Conservation (phyloP, 164 flowering plant genomes). For the Tetracentron sinense region DNA sequence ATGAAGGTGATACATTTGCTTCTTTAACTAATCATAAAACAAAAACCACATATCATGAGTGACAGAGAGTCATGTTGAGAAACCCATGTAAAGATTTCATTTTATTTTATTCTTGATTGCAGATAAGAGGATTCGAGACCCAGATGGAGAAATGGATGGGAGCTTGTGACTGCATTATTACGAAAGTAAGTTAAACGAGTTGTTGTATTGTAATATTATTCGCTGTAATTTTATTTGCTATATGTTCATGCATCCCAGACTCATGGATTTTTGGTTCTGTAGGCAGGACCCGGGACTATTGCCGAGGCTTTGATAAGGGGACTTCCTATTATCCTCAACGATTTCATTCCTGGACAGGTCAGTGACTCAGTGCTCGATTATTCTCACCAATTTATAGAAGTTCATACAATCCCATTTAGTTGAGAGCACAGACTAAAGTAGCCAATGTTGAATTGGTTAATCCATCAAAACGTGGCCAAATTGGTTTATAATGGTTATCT, state of each 20-base stretch:
- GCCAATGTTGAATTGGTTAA: too few species aligned
- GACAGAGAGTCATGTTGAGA: not conserved
- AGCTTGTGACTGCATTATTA: slow-evolving; percentile 95
- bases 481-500: too few species aligned
- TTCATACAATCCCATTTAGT: not conserved
- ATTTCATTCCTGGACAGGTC: slow-evolving; percentile 97
- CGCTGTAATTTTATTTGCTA: not conserved
- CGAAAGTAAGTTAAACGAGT: slow-evolving; percentile 55
- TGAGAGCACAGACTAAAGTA: not conserved
- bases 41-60: not conserved
- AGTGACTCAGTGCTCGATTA: slow-evolving; percentile 12
- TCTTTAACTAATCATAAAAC: not conserved
- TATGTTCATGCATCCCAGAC: slow-evolving; percentile 1
- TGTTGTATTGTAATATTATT: not conserved
- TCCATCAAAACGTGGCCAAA: too few species aligned
- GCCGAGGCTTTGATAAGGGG: slow-evolving; percentile 95
- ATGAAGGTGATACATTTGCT: slow-evolving; percentile 54
- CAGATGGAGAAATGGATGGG: slow-evolving; percentile 99
- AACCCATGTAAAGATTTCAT: not conserved
- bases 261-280: slow-evolving; percentile 6
- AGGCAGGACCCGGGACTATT: slow-evolving; percentile 99
- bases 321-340: slow-evolving; percentile 93
- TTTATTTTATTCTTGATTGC: not conserved
- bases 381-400: not conserved
- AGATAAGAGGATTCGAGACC: slow-evolving; percentile 87